Evolutionary conservation across 257 asterid genomes (phyloP).

Genomic region (Osmanthus fragrans): DNA sequence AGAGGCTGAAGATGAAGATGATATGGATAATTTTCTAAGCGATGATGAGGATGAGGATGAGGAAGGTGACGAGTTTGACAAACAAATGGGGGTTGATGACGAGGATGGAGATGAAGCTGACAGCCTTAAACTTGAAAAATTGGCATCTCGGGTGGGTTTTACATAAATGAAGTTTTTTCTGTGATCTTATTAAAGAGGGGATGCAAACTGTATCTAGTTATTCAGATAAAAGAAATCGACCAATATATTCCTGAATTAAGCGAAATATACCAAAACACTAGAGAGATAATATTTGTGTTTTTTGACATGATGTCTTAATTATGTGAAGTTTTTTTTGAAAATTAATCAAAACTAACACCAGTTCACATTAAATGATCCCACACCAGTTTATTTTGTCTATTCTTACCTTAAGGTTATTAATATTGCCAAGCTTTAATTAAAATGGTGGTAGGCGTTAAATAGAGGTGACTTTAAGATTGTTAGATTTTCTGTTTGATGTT

Average conservation of each 20-base stretch:
- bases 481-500: not conserved
- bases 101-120: constrained; percentile 93
- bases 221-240: not conserved
- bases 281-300: not conserved
- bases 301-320: not conserved
- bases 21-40: constrained; percentile 67
- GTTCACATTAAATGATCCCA: not conserved
- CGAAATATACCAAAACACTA: not conserved
- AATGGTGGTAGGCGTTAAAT: not conserved
- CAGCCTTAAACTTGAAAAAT: constrained; percentile 64
- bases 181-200: not conserved
- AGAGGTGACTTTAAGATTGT: not conserved
- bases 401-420: not conserved
- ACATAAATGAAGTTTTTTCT: not conserved
- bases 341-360: not conserved
- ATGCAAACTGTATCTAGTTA: not conserved
- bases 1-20: constrained; percentile 73
- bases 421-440: not conserved
- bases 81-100: constrained; percentile 90
- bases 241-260: not conserved
- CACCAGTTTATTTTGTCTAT: not conserved
- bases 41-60: constrained; percentile 89
- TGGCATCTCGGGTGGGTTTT: constrained; percentile 85
- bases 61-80: constrained; percentile 70
- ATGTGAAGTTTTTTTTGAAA: not conserved